Conservation (phyloP, 1,139 yeast genomes). For the Saccharomycopsis hybrid region DNA sequence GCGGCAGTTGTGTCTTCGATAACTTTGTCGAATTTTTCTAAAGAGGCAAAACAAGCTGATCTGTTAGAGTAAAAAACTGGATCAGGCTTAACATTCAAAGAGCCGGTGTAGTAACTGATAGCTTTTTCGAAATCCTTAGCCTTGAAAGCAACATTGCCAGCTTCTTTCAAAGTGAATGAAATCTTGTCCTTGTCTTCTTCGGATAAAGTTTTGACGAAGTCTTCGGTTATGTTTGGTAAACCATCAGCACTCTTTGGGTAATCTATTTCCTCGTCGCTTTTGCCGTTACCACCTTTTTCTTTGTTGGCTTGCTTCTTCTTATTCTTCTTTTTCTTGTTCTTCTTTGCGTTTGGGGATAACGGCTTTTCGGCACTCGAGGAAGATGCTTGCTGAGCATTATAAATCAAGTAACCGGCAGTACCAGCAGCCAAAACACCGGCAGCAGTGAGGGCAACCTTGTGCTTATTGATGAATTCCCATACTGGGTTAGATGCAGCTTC, state of each 20-base stretch:
- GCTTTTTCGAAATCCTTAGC: conserved; percentile 66
- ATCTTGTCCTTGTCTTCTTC: conserved; percentile 56
- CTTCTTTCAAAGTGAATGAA: conserved; percentile 77
- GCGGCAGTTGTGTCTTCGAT: conserved; percentile 86
- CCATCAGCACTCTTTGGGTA: conserved; percentile 48
- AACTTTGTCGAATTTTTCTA: conserved; percentile 73
- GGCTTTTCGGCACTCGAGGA: conserved; percentile 22
- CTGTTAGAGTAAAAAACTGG: conserved; percentile 90
- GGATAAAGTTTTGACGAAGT: conserved; percentile 40
- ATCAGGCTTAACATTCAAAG: conserved; percentile 64
- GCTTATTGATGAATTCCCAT: conserved; percentile 14
- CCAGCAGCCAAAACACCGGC: conserved; percentile 87
- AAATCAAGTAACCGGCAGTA: conserved; percentile 79
- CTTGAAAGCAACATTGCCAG: conserved; percentile 79
- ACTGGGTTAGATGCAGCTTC: conserved; percentile 11
- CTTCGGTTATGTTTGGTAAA: conserved; percentile 49
- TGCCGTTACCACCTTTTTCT: conserved; percentile 30
- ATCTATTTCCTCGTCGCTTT: conserved; percentile 23
- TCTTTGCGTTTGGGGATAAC: conserved; percentile 23
- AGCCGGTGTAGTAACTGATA: conserved; percentile 68
- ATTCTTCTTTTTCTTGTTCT: conserved; percentile 35
- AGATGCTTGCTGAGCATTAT: conserved; percentile 12
- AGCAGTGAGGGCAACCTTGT: conserved; percentile 27
- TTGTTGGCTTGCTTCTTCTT: conserved; percentile 38
- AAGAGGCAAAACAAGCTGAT: conserved; percentile 89